Evolutionary conservation across 805 yeast species (phyloP).

Genomic region (Sugiyamaella chiloensis): DNA sequence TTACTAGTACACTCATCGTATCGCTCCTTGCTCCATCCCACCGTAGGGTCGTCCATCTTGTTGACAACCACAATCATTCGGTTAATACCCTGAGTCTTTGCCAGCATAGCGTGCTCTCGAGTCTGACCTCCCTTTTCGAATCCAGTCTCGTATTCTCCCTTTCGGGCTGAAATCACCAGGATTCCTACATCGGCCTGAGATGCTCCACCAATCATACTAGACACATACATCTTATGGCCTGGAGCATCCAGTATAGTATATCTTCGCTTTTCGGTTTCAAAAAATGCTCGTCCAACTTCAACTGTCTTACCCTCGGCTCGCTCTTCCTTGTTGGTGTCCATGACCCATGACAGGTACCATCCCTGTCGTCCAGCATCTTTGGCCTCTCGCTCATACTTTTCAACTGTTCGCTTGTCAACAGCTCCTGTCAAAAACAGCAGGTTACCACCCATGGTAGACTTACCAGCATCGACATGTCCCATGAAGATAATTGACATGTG

Average conservation of each 20-base stretch:
- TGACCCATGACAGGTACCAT: conserved; percentile 99
- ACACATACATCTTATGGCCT: conserved; percentile 98
- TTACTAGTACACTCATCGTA: conserved; percentile 92
- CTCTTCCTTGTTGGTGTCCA: conserved; percentile 99
- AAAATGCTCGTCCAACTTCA: conserved; percentile 96
- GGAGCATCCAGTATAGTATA: conserved; percentile 99
- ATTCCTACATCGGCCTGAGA: conserved; percentile 99
- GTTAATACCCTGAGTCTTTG: conserved; percentile 98
- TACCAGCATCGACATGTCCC: conserved; percentile 99
- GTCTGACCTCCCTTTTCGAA: conserved; percentile 99
- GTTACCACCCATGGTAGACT: conserved; percentile 99
- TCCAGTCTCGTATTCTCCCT: conserved; percentile 99
- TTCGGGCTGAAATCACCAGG: conserved; percentile 94
- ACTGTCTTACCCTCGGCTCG: conserved; percentile 98
- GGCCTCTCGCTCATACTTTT: conserved; percentile 96
- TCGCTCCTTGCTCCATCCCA: conserved; percentile 91
- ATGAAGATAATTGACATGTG: conserved; percentile 95
- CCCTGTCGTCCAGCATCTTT: conserved; percentile 99
- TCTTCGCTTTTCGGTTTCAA: conserved; percentile 96
- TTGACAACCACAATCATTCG: conserved; percentile 89
- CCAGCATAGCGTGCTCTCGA: conserved; percentile 94
- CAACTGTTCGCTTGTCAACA: conserved; percentile 97
- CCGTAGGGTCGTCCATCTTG: conserved; percentile 99
- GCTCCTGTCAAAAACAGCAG: conserved; percentile 89
- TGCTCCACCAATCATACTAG: conserved; percentile 99